Percentiles rank a stretch among this genome's conserved stretches.
These are phyloP conservation scores for Amphirosellinia nigrospora DNA, from an alignment of 495 filamentous ascomycete species.

Conservation along the genomic window DNA sequence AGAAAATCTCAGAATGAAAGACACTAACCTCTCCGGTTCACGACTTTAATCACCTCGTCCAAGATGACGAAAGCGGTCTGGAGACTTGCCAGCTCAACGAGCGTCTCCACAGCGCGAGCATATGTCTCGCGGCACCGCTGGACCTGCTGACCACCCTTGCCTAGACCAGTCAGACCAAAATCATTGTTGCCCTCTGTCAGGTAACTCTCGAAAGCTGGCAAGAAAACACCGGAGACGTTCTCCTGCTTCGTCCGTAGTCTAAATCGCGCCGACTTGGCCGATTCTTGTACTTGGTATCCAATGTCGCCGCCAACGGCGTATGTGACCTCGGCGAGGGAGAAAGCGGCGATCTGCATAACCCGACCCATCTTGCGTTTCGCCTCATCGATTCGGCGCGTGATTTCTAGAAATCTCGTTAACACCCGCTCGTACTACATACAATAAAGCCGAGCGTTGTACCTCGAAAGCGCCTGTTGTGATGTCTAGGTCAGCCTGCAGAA, in stretches of 20 bases:
- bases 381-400: conserved; percentile 95
- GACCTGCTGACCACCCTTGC: conserved; percentile 97
- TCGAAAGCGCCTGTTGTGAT: conserved; percentile 74
- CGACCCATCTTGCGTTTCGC: conserved; percentile 99
- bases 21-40: conserved; percentile 84
- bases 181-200: conserved; percentile 89
- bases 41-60: conserved; percentile 99
- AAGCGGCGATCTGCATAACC: conserved; percentile 98
- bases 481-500: conserved; percentile 9
- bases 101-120: conserved; percentile 92
- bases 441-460: conserved; percentile 51
- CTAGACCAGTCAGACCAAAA: conserved; percentile 93
- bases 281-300: conserved; percentile 96
- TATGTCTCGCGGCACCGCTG: conserved; percentile 95
- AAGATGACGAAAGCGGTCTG: conserved; percentile 96
- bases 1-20: not conserved
- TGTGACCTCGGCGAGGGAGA: conserved; percentile 96
- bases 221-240: conserved; percentile 94
- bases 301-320: conserved; percentile 97
- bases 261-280: conserved; percentile 89
- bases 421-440: conserved; percentile 13
- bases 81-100: conserved; percentile 94
- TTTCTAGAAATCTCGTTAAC: conserved; percentile 62
- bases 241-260: conserved; percentile 93
- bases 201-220: conserved; percentile 91